A percentile compares a stretch with the other conserved stretches of the same genome.
Evolutionary conservation across 176 grass and related monocot species (phyloP).

Genomic region (Echinochloa phyllopogon): DNA sequence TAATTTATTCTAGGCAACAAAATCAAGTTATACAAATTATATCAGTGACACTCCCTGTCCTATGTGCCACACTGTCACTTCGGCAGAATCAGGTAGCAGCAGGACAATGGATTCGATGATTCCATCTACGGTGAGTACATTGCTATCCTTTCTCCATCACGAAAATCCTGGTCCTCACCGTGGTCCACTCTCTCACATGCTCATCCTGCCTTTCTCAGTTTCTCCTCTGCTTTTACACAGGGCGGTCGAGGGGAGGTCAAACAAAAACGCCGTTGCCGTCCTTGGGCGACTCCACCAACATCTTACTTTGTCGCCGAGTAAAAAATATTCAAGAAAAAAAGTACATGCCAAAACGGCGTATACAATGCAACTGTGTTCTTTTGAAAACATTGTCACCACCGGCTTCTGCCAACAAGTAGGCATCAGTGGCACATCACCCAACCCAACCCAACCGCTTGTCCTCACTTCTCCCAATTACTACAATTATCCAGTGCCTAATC

Average conservation of each 20-base stretch:
- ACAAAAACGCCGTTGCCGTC: conserved; percentile 40
- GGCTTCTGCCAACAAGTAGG: conserved; percentile 41
- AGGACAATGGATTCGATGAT: no score
- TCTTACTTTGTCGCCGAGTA: not conserved
- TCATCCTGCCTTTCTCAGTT: not conserved
- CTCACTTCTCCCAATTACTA: not conserved
- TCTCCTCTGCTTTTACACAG: conserved; percentile 8
- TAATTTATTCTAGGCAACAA: no score
- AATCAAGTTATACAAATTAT: no score
- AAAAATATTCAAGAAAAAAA: conserved; percentile 1
- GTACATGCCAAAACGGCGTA: not conserved
- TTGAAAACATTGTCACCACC: conserved; percentile 32
- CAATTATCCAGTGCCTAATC: conserved; percentile 9
- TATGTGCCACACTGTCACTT: no score
- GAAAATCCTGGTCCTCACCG: not conserved
- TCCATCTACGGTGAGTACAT: no score
- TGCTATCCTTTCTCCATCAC: no score
- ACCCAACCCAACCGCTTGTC: conserved; percentile 27
- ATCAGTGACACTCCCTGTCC: no score
- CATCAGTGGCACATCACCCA: conserved; percentile 45
- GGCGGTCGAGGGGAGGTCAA: conserved; percentile 22
- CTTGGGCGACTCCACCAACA: not conserved
- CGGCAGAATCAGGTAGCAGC: no score
- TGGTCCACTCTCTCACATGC: not conserved
- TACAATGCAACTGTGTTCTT: conserved; percentile 13